Conservation (phyloP, 352 stramenopile genomes). For the Pythium utonaiense region DNA sequence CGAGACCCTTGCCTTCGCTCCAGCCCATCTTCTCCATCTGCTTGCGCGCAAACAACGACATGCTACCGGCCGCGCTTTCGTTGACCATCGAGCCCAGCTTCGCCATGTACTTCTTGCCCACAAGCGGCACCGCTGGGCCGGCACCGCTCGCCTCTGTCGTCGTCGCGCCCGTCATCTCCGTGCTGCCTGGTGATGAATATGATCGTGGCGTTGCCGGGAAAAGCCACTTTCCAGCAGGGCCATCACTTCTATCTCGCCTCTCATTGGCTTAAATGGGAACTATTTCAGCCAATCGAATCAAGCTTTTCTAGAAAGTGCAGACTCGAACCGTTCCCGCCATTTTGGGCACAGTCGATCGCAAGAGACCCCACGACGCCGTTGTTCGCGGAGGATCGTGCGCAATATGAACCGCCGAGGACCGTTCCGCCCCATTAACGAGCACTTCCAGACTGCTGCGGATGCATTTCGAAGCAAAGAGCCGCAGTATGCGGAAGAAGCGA, state of each 20-base stretch:
- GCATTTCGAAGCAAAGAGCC: slow-evolving; percentile 6
- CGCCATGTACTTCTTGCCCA: slow-evolving; percentile 82
- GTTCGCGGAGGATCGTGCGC: no score
- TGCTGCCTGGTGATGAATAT: no score
- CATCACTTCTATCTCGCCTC: slow-evolving; percentile 13
- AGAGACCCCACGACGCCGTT: no score
- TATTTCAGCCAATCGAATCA: not conserved
- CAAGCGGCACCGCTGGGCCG: slow-evolving; percentile 45
- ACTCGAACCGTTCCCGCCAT: slow-evolving; percentile 3
- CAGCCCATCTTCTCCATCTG: slow-evolving; percentile 97
- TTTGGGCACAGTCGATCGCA: not conserved
- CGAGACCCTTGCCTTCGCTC: slow-evolving; percentile 93
- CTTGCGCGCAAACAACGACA: slow-evolving; percentile 77
- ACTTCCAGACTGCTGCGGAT: slow-evolving; percentile 43
- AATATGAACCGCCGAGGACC: slow-evolving; percentile 14
- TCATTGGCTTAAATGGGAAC: not conserved
- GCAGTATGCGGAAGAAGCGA: slow-evolving; percentile 10
- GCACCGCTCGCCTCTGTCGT: not conserved
- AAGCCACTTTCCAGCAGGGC: slow-evolving; percentile 10
- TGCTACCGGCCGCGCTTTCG: slow-evolving; percentile 53
- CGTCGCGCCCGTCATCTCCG: slow-evolving; percentile 4
- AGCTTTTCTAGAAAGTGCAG: not conserved
- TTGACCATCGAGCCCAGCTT: slow-evolving; percentile 81
- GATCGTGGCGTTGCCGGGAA: slow-evolving; percentile 7
- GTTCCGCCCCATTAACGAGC: slow-evolving; percentile 53